These are phyloP conservation scores for Agroathelia rolfsii DNA, from an alignment of 1,284 basidiomycete genomes.

Conservation along the genomic window DNA sequence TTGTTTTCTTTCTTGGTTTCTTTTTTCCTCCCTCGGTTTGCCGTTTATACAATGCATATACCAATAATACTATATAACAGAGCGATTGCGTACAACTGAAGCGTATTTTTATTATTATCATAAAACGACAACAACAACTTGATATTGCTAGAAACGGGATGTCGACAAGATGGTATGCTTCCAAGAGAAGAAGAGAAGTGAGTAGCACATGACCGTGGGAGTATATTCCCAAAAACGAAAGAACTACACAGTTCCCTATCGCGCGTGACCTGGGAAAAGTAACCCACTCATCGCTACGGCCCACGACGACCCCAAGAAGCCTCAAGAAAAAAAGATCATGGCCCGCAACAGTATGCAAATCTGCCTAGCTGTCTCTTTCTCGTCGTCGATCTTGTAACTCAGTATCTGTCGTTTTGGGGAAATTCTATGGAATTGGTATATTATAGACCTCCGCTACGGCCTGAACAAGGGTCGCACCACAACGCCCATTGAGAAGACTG, in stretches of 20 bases:
- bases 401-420: conserved; percentile 5
- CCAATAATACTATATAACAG: conserved; percentile 8
- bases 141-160: too few species aligned
- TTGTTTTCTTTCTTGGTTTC: conserved; percentile 15
- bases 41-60: too few species aligned
- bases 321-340: conserved; percentile 60
- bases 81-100: conserved; percentile 21
- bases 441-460: conserved; percentile 83
- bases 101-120: too few species aligned
- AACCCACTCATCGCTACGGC: conserved; percentile 13
- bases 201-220: conserved; percentile 10
- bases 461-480: conserved; percentile 92
- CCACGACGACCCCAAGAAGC: conserved; percentile 43
- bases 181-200: conserved; percentile 1
- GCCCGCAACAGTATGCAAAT: conserved; percentile 51
- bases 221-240: conserved; percentile 1
- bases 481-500: conserved; percentile 71
- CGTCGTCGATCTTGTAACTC: background rate
- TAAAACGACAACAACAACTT: too few species aligned
- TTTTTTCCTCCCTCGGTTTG: conserved; percentile 10
- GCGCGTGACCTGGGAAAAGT: conserved; percentile 14
- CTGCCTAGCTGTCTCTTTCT: too few species aligned
- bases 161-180: conserved; percentile 6
- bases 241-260: conserved; percentile 35
- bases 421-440: conserved; percentile 4